Evolutionary conservation across 169 alveolate species (phyloP), one percentile per base, ranked within the genome.

Genomic region (Plasmodium billcollinsi): DNA sequence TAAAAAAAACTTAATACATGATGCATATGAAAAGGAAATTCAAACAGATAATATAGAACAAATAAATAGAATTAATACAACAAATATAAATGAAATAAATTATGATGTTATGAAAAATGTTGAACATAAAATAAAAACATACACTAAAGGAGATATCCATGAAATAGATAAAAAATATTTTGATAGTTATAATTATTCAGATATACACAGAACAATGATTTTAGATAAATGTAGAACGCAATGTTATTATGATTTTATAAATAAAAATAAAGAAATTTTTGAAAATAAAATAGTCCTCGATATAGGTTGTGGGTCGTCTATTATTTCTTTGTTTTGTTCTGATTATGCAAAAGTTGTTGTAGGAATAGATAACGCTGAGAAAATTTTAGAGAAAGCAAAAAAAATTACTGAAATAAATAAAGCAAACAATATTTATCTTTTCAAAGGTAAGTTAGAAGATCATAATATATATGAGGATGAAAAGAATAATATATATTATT

Each of bases 281-380:
- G 86, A 94, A 90, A 96, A 96, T 88, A 97, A 97, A 83, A 91
- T 96, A 9, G 99, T 98, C 0, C 90, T 98, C 18, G 99, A 98
- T 90, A 96, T 98, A 8, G 99, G 99, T 0, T 95, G 99, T 45
- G 99, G 99, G 14, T 97, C 99, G 1, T 99, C 99, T 9, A 98
- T 98, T 43, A 94, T 98, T 50, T 94, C 98, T 24, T 95, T 98
- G 70, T 98, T 98, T 92, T 99, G 99, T 43, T 98, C 99, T 29
- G 89, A 92, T 24, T 24, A 88, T 59, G 80, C 69, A 26, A 80
- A 63, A 14, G 29, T 74, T 67, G 93, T 92, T 45, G 98, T 96
- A 73, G 99, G 98, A 12, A 96, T 98, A 61, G 99, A 98, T 88
- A 95, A 94, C 83, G 98, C 99, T n/a, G 91, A 93, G 15, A 97